These are phyloP conservation scores for Terfezia claveryi DNA, from an alignment of 495 filamentous ascomycete genomes.

Conservation along the genomic window DNA sequence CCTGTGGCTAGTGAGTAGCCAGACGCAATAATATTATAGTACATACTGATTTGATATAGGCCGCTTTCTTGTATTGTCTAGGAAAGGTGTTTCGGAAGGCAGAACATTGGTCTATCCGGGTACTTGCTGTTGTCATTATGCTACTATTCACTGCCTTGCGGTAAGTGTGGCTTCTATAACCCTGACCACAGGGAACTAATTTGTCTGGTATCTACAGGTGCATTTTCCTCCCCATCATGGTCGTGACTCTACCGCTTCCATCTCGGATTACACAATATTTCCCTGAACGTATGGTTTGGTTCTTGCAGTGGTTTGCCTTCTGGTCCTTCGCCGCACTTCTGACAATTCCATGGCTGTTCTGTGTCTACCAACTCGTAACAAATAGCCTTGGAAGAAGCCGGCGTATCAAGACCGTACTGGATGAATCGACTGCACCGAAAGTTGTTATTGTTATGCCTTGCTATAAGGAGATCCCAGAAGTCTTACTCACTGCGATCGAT, in stretches of 20 bases:
- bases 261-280: slow-evolving; percentile 44
- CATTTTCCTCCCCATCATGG: slow-evolving; percentile 82
- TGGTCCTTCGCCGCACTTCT: slow-evolving; percentile 77
- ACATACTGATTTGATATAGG: slow-evolving; percentile 6
- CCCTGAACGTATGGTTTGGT: slow-evolving; percentile 38
- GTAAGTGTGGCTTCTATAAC: slow-evolving; percentile 25
- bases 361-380: slow-evolving; percentile 72
- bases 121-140: slow-evolving; percentile 56
- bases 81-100: slow-evolving; percentile 77
- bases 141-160: slow-evolving; percentile 50
- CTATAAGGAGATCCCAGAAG: slow-evolving; percentile 74
- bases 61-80: slow-evolving; percentile 80
- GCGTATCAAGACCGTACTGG: slow-evolving; percentile 60
- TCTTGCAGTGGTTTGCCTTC: slow-evolving; percentile 90
- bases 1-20: slow-evolving; percentile 43
- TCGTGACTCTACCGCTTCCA: slow-evolving; percentile 80
- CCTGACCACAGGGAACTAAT: neutral
- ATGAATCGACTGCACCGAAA: slow-evolving; percentile 74
- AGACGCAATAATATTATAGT: neutral
- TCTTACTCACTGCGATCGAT: slow-evolving; percentile 73
- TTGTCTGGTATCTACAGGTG: slow-evolving; percentile 27
- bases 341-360: slow-evolving; percentile 78
- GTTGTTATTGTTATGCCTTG: slow-evolving; percentile 95
- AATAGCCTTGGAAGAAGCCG: slow-evolving; percentile 62
- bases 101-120: slow-evolving; percentile 56